Conservation (phyloP, 1,139 yeast genomes). For the Yamadazyma epiphylla region DNA sequence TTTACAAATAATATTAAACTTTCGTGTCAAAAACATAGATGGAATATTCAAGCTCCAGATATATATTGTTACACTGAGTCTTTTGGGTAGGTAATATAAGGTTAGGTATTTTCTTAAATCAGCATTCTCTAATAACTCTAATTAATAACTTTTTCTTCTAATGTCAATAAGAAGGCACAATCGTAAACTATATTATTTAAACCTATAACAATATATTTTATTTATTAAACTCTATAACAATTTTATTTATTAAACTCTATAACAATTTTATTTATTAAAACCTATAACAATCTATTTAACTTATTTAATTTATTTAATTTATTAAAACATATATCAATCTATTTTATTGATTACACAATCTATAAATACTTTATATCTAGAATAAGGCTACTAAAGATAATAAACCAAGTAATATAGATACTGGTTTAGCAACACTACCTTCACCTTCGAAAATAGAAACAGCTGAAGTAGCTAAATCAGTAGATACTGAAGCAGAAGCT, state of each 20-base stretch:
- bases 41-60: constrained; percentile 26
- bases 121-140: too few species aligned
- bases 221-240: background rate
- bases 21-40: constrained; percentile 25
- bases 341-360: background rate
- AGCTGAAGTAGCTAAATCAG: constrained; percentile 2
- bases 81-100: constrained; percentile 13
- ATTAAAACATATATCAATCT: background rate
- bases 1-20: constrained; percentile 24
- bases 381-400: constrained; percentile 9
- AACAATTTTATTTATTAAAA: background rate
- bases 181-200: too few species aligned
- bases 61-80: constrained; percentile 34
- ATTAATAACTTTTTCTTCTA: too few species aligned
- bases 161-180: too few species aligned
- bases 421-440: constrained; percentile 7
- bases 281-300: too few species aligned
- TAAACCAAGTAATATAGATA: constrained; percentile 6
- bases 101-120: too few species aligned
- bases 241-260: background rate
- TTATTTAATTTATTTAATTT: too few species aligned
- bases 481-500: constrained; percentile 2
- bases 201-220: too few species aligned
- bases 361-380: constrained; percentile 1
- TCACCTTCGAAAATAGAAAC: constrained; percentile 7